These are phyloP conservation scores for Phytophthora tubulina DNA, from an alignment of 352 stramenopile species.

Conservation along the genomic window DNA sequence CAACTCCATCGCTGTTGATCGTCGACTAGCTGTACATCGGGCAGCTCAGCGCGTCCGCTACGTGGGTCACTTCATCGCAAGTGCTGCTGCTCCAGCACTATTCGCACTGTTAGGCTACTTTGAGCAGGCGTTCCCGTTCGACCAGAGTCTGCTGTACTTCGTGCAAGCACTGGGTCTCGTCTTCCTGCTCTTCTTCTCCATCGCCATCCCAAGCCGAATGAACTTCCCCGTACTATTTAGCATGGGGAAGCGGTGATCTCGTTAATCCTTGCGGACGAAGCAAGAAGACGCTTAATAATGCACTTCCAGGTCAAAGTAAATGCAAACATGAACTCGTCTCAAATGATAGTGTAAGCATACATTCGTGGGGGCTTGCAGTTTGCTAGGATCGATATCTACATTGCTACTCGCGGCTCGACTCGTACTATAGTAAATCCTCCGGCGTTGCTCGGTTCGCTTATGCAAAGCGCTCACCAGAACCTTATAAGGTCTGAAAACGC, in stretches of 20 bases:
- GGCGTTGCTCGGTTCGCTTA: background rate
- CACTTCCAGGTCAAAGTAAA: conserved; percentile 7
- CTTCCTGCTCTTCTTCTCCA: conserved; percentile 82
- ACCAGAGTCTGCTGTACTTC: conserved; percentile 85
- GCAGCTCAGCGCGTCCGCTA: conserved; percentile 73
- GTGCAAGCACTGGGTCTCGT: conserved; percentile 69
- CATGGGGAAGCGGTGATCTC: conserved; percentile 76
- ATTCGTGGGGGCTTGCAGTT: conserved; percentile 32
- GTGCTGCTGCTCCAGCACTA: conserved; percentile 56
- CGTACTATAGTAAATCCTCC: conserved; percentile 8
- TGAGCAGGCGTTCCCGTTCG: conserved; percentile 76
- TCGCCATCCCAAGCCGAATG: conserved; percentile 79
- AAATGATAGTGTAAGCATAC: conserved; percentile 48
- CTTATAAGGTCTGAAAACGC: conserved; percentile 5
- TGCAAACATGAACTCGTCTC: conserved; percentile 12
- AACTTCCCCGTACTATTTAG: conserved; percentile 86
- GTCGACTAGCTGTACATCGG: conserved; percentile 75
- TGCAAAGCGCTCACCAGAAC: conserved; percentile 14
- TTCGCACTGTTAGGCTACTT: conserved; percentile 85
- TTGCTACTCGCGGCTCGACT: conserved; percentile 39
- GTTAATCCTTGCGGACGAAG: background rate
- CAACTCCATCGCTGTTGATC: conserved; percentile 83
- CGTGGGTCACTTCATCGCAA: conserved; percentile 62
- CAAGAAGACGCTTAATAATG: conserved; percentile 12
- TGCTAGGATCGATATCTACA: conserved; percentile 52